A percentile compares a stretch with the other conserved stretches of the same genome.
These are phyloP conservation scores for Suillus alpinus DNA, from an alignment of 768 basidiomycete species.

Conservation along the genomic window DNA sequence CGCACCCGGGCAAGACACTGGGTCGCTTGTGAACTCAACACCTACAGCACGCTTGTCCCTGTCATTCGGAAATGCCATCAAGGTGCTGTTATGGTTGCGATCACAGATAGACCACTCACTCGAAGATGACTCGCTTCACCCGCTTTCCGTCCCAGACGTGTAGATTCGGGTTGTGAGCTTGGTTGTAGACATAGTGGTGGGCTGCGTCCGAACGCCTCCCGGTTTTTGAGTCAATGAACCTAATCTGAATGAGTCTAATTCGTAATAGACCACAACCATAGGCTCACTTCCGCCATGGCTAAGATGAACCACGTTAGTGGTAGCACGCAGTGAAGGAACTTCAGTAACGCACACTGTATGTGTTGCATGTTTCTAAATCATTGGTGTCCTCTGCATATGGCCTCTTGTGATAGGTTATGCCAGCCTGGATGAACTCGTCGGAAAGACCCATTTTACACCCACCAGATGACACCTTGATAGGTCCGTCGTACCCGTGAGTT, in stretches of 20 bases:
- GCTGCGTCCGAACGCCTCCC: conserved; percentile 58
- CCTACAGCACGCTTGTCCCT: conserved; percentile 38
- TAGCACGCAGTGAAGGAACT: background rate
- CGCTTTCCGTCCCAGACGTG: conserved; percentile 36
- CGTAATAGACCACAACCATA: too few species aligned
- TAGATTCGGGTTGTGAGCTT: conserved; percentile 41
- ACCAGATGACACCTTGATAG: conserved; percentile 21
- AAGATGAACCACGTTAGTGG: background rate
- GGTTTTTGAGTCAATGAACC: conserved; percentile 50
- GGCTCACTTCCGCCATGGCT: conserved; percentile 56
- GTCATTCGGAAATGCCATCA: background rate
- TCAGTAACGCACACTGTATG: conserved; percentile 43
- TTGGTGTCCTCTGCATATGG: conserved; percentile 44
- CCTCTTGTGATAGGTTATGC: conserved; percentile 45
- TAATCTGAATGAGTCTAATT: conserved; percentile 18
- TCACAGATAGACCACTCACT: conserved; percentile 31
- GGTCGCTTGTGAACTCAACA: conserved; percentile 47
- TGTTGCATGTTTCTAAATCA: conserved; percentile 39
- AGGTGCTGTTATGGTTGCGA: conserved; percentile 6
- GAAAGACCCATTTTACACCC: conserved; percentile 38
- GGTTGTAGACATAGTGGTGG: conserved; percentile 50
- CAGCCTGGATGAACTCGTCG: conserved; percentile 46
- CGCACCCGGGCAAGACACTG: conserved; percentile 19
- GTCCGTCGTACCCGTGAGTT: conserved; percentile 19
- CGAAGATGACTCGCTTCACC: conserved; percentile 48